Evolutionary conservation across 2,329 filamentous ascomycete genomes (phyloP), one percentile per base, ranked within the genome.

Genomic region (Colletotrichum orbiculare): DNA sequence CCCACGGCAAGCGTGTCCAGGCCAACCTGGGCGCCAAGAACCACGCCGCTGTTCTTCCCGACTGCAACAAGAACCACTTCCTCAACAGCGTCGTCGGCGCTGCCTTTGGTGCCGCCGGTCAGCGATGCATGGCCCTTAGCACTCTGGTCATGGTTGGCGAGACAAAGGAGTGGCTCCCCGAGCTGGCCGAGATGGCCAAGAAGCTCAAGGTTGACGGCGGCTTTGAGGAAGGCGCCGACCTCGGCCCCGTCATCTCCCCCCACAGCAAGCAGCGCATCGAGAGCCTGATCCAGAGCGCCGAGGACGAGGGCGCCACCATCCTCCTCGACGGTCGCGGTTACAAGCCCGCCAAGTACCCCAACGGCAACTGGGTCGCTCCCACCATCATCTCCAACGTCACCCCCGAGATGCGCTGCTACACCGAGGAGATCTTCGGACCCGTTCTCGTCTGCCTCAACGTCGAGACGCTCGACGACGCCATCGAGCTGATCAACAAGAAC

Each of bases 41-140:
- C 84, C 92, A 96, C 77, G 92, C 92, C 35, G 91, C 91, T 57
- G 89, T 96, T 37, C 86, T 95, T 67, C 92, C 92, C 15, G 92
- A 96, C 82, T 91, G 89, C 82, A 94, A 96, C 83, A 95, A 94
- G 86, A 94, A 96, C 82, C 91, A 94, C 73, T 92, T 93, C 70
- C 81, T 96, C 73, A 96, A 95, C 80, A 90, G 91, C 47, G 92
- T 96, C 69, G 87, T 92, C 5, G 93, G 92, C 69, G 92, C 93
- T 39, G 92, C 93, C 25, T 96, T 96, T 71, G 92, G 92, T 69
- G 92, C 92, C 68, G 92, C 92, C 33, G 92, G 92, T 42, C 92
- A 96, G 82, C 85, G 92, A 67, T 96, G 92, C 80, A 96, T 96
- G 92, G 92, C 92, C 42, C 83, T 96, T 64, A 93, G 90, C 74